Evolutionary conservation across 2,329 filamentous ascomycete genomes (phyloP), one percentile per base, ranked within the genome.

Genomic region (Trichoderma guizhouense): DNA sequence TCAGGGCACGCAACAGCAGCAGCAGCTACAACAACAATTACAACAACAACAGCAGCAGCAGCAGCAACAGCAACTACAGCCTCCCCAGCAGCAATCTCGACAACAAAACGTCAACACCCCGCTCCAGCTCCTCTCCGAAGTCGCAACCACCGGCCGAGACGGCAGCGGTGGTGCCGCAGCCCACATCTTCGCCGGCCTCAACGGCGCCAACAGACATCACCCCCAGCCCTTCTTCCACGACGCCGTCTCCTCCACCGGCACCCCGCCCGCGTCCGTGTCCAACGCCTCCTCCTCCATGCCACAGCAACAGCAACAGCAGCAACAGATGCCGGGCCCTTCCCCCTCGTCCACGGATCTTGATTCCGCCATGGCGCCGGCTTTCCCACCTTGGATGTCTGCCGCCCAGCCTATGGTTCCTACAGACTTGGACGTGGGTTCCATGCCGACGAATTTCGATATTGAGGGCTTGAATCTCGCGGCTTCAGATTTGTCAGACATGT

Each of bases 41-140:
- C 58, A 57, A 14, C 62, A 77, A n/a, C 58, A 57, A 14, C 62
- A 77, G 71, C 69, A 62, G 61, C 76, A 34, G 32, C 76, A 75
- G n/a, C 72, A 73, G 3, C 73, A 75, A 60, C 75, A 51, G 58
- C 74, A 61, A 32, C 73, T 74, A 15, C 61, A 77, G 70, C 71
- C 60, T 34, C 76, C 55, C 36, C 74, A 61, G 36, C 73, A 74
- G 12, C 75, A 75, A 24, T 71, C 73, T 3, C 73, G 75, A 18
- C 75, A 75, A 15, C 34, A 36, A 28, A 77, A 81, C 76, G 82
- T 82, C 36, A 88, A 86, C 75, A 88, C 87, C 0, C 87, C 87
- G 1, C 82, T 89, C 5, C 86, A 89, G 67, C 81, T 89, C 28
- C 83, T 89, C 7, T 89, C 87, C 47, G 87, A 89, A 75, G 84